Conservation (phyloP, 2,329 filamentous ascomycete genomes). For the Drechmeria coniospora region DNA sequence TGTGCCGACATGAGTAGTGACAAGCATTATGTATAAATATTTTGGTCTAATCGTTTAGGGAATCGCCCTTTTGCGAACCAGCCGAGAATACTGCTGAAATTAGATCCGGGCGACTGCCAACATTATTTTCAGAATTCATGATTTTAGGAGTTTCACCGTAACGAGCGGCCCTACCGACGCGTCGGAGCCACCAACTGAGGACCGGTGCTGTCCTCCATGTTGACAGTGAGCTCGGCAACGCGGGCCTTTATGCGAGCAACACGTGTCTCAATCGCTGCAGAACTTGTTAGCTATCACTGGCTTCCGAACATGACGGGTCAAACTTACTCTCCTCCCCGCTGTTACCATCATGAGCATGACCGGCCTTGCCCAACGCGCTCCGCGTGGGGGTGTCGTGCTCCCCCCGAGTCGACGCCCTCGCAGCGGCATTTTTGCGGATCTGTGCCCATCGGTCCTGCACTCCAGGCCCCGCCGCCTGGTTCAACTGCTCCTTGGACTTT, state of each 20-base stretch:
- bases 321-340: slow-evolving; percentile 85
- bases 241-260: slow-evolving; percentile 96
- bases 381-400: slow-evolving; percentile 45
- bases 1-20: too few species aligned
- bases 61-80: too few species aligned
- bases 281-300: slow-evolving; percentile 8
- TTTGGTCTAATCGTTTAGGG: too few species aligned
- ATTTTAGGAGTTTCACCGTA: too few species aligned
- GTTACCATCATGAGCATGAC: slow-evolving; percentile 68
- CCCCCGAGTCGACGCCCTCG: slow-evolving; percentile 51
- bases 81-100: too few species aligned
- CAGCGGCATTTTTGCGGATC: slow-evolving; percentile 86
- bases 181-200: slow-evolving; percentile 16
- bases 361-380: slow-evolving; percentile 40
- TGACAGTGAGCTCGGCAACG: slow-evolving; percentile 83
- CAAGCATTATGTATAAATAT: slow-evolving; percentile 3
- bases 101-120: neutral
- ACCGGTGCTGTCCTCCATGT: slow-evolving; percentile 46
- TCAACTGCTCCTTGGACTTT: slow-evolving; percentile 18
- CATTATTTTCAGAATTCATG: too few species aligned
- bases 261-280: slow-evolving; percentile 80
- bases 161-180: slow-evolving; percentile 11
- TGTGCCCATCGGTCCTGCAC: slow-evolving; percentile 79
- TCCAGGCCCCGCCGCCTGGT: slow-evolving; percentile 16
- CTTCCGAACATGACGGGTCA: neutral